Percentiles rank a stretch among this genome's conserved stretches.
These are phyloP conservation scores for Aspergillus transmontanensis DNA, from an alignment of 2,329 filamentous ascomycete species.

Conservation along the genomic window DNA sequence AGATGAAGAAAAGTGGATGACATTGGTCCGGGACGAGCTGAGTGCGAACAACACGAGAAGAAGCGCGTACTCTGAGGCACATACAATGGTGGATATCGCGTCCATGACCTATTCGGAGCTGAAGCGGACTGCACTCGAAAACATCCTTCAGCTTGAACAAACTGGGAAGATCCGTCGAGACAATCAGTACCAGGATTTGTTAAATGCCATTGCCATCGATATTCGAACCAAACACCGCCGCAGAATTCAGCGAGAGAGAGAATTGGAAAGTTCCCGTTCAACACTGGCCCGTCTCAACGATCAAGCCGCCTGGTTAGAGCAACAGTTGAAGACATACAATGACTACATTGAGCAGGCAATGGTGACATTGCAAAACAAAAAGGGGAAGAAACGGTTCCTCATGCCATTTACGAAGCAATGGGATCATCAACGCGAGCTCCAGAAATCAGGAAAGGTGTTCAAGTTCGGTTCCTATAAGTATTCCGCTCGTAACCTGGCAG, in stretches of 20 bases:
- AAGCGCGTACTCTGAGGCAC: slow-evolving; percentile 86
- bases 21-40: slow-evolving; percentile 81
- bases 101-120: slow-evolving; percentile 87
- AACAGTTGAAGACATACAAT: slow-evolving; percentile 95
- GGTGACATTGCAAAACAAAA: slow-evolving; percentile 94
- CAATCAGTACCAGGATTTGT: slow-evolving; percentile 95
- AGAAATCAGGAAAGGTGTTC: slow-evolving; percentile 87
- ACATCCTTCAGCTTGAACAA: slow-evolving; percentile 86
- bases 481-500: slow-evolving; percentile 80
- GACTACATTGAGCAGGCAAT: slow-evolving; percentile 99
- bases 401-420: slow-evolving; percentile 98
- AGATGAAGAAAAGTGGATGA: slow-evolving; percentile 86
- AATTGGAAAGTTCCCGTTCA: slow-evolving; percentile 67
- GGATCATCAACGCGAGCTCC: slow-evolving; percentile 95
- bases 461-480: slow-evolving; percentile 99
- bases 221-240: slow-evolving; percentile 96
- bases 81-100: slow-evolving; percentile 83
- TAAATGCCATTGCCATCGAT: slow-evolving; percentile 94
- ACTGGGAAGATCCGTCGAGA: slow-evolving; percentile 80
- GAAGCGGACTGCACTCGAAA: slow-evolving; percentile 90
- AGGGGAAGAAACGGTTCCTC: slow-evolving; percentile 90
- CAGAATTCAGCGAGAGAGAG: slow-evolving; percentile 85
- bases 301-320: slow-evolving; percentile 86
- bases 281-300: slow-evolving; percentile 52
- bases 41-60: slow-evolving; percentile 66